phyloP scores from a whole-genome alignment of 108 stramenopile genomes.

The Ochromonas danica region DNA sequence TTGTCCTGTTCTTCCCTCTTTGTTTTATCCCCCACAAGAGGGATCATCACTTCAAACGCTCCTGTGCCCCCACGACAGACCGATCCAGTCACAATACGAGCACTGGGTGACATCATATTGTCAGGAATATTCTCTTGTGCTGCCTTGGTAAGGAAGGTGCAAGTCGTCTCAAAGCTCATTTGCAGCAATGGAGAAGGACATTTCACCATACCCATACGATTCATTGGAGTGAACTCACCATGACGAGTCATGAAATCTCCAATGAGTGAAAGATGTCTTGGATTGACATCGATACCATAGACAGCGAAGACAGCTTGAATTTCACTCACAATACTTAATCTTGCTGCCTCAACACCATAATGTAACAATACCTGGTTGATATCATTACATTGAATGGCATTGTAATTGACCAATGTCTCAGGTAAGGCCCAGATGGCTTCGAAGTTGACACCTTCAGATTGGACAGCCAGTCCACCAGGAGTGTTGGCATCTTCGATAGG shows the following conservation, averaged over 20 bases:
- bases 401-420: conserved; percentile 23
- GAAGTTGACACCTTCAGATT: conserved; percentile 92
- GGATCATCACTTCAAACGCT: not conserved
- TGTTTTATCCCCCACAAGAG: too few species aligned
- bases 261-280: conserved; percentile 90
- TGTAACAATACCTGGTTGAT: conserved; percentile 80
- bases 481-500: not conserved
- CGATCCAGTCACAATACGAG: conserved; percentile 84
- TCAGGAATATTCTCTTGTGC: conserved; percentile 72
- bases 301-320: conserved; percentile 94
- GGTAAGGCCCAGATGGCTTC: conserved; percentile 79
- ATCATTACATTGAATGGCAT: conserved; percentile 81
- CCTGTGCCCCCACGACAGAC: not conserved
- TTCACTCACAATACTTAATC: conserved; percentile 87
- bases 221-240: conserved; percentile 93
- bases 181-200: conserved; percentile 85
- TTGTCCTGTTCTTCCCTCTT: too few species aligned
- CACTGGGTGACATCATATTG: conserved; percentile 74
- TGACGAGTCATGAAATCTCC: conserved; percentile 98
- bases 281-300: conserved; percentile 96
- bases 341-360: conserved; percentile 97
- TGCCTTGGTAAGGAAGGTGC: conserved; percentile 86
- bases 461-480: conserved; percentile 62
- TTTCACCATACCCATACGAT: conserved; percentile 87
- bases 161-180: conserved; percentile 99